phyloP scores from a whole-genome alignment of 2,329 filamentous ascomycete species.

The Calonectria montana region DNA sequence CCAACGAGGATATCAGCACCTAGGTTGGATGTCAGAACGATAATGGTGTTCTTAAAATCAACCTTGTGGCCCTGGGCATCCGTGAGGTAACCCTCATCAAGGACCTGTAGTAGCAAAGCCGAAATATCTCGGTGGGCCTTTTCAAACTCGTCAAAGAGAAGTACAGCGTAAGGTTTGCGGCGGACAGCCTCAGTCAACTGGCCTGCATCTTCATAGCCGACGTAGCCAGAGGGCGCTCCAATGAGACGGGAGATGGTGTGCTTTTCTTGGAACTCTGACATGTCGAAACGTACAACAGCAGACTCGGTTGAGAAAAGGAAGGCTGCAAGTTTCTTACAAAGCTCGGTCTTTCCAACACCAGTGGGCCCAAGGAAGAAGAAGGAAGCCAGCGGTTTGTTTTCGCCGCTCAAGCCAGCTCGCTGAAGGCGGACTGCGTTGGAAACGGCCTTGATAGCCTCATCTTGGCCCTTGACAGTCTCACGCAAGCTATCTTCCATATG shows the following conservation, averaged over 20 bases:
- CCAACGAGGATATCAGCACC: slow-evolving; percentile 92
- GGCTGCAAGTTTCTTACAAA: slow-evolving; percentile 93
- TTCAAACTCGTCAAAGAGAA: slow-evolving; percentile 97
- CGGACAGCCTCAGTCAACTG: slow-evolving; percentile 96
- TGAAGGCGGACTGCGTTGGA: slow-evolving; percentile 95
- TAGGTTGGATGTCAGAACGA: slow-evolving; percentile 95
- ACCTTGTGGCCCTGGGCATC: slow-evolving; percentile 97
- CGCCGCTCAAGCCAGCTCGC: slow-evolving; percentile 88
- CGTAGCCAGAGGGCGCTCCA: slow-evolving; percentile 92
- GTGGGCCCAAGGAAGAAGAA: slow-evolving; percentile 99
- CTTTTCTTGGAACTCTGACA: slow-evolving; percentile 98
- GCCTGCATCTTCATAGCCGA: slow-evolving; percentile 96
- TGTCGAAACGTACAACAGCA: slow-evolving; percentile 94
- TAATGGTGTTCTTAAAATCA: slow-evolving; percentile 96
- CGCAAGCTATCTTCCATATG: slow-evolving; percentile 94
- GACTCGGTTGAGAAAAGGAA: slow-evolving; percentile 94
- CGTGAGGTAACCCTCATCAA: slow-evolving; percentile 96
- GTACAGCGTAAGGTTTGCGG: slow-evolving; percentile 92
- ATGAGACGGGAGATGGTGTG: slow-evolving; percentile 95
- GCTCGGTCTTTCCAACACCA: slow-evolving; percentile 95
- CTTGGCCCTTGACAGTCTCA: slow-evolving; percentile 88
- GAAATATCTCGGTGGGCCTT: slow-evolving; percentile 97
- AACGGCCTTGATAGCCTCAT: slow-evolving; percentile 91
- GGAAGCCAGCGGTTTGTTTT: slow-evolving; percentile 90
- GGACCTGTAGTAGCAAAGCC: slow-evolving; percentile 88